Percentiles rank a stretch among this genome's conserved stretches.
Conservation (phyloP, 1,284 basidiomycete genomes). For the Tilletiopsis washingtonensis region DNA sequence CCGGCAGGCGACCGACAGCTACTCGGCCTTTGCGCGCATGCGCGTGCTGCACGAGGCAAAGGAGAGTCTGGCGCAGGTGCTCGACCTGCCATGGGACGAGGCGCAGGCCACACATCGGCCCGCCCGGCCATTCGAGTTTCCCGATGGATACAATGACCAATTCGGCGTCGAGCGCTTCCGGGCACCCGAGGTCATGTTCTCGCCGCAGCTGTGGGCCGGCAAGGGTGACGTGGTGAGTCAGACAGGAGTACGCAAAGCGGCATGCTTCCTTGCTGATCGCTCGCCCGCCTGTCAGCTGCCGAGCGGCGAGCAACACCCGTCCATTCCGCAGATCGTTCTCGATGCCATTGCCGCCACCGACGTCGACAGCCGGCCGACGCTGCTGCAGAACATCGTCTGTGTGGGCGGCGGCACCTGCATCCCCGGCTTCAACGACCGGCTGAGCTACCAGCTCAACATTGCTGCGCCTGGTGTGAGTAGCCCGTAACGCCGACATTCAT, state of each 20-base stretch:
- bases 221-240: constrained; percentile 9
- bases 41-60: constrained; percentile 88
- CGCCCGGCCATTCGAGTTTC: constrained; percentile 74
- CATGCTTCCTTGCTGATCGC: no score
- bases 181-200: constrained; percentile 84
- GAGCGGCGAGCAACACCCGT: no score
- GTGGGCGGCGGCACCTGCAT: constrained; percentile 85
- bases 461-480: constrained; percentile 61
- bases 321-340: constrained; percentile 56
- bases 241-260: no score
- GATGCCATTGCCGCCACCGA: constrained; percentile 78
- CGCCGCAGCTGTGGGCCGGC: constrained; percentile 60
- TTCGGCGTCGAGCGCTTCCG: constrained; percentile 75
- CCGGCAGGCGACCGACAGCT: constrained; percentile 53
- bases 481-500: constrained; percentile 52
- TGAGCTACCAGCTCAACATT: constrained; percentile 68
- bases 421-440: constrained; percentile 74
- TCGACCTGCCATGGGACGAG: constrained; percentile 80
- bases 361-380: constrained; percentile 77
- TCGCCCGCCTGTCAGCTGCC: constrained; percentile 2
- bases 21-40: constrained; percentile 72
- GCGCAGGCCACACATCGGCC: constrained; percentile 49
- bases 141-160: constrained; percentile 79
- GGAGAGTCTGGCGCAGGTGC: constrained; percentile 74
- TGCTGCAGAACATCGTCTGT: constrained; percentile 87